These are phyloP conservation scores for Yamadazyma trypodendri DNA, from an alignment of 1,139 yeast species.

Conservation along the genomic window DNA sequence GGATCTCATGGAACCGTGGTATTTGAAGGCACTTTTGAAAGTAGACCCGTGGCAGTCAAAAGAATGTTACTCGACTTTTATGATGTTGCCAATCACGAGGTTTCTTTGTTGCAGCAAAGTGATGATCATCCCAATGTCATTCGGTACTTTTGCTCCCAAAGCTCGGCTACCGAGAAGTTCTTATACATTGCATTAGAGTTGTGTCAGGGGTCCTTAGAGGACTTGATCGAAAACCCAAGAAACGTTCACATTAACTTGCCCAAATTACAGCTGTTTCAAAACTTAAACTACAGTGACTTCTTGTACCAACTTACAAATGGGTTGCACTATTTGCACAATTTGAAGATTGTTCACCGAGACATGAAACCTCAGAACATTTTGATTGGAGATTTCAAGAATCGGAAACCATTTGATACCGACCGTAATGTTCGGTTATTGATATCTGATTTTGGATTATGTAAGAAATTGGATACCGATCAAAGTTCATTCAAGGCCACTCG, in stretches of 20 bases:
- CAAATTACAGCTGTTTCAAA: not conserved
- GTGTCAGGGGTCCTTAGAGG: slow-evolving; percentile 87
- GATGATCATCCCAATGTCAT: slow-evolving; percentile 97
- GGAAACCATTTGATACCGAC: slow-evolving; percentile 9
- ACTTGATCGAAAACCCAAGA: slow-evolving; percentile 62
- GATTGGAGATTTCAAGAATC: slow-evolving; percentile 60
- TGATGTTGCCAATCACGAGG: slow-evolving; percentile 95
- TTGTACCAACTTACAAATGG: slow-evolving; percentile 83
- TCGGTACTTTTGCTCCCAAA: slow-evolving; percentile 88
- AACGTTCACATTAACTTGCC: slow-evolving; percentile 25
- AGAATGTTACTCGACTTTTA: slow-evolving; percentile 90
- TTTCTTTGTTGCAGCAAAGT: slow-evolving; percentile 81
- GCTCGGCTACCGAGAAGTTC: slow-evolving; percentile 68
- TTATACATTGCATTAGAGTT: slow-evolving; percentile 90
- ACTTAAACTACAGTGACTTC: slow-evolving; percentile 40
- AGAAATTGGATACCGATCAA: slow-evolving; percentile 86
- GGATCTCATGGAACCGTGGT: slow-evolving; percentile 98
- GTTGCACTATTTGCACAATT: slow-evolving; percentile 78
- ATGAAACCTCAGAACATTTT: slow-evolving; percentile 93
- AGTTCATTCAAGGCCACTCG: slow-evolving; percentile 91
- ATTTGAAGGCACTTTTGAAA: slow-evolving; percentile 84
- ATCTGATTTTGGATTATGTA: slow-evolving; percentile 95
- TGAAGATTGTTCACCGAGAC: slow-evolving; percentile 94
- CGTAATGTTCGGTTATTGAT: slow-evolving; percentile 61
- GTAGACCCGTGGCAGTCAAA: slow-evolving; percentile 93